Percentiles rank a stretch among this genome's conserved stretches.
These are phyloP conservation scores for Triangularia setosa DNA, from an alignment of 2,329 filamentous ascomycete genomes.

Conservation along the genomic window DNA sequence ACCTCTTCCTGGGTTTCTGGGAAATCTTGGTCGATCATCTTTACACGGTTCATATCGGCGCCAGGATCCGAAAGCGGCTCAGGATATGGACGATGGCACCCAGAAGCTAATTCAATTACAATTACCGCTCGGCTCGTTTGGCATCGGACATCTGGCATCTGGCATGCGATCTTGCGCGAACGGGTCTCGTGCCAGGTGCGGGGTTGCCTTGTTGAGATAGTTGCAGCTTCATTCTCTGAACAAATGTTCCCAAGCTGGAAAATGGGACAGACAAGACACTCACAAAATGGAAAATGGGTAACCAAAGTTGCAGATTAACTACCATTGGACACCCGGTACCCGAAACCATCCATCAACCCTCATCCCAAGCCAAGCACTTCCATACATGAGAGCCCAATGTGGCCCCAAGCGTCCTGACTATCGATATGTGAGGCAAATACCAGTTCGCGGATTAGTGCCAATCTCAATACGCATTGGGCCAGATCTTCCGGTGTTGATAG, in stretches of 20 bases:
- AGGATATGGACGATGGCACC: not conserved
- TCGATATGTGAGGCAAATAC: not conserved
- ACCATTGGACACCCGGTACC: not conserved
- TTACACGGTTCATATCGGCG: not conserved
- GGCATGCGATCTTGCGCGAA: slow-evolving; percentile 1
- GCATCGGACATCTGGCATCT: slow-evolving; percentile 1
- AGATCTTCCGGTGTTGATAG: not conserved
- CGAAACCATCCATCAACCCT: not conserved
- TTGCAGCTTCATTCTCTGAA: not conserved
- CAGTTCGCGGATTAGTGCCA: not conserved
- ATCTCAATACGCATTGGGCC: not conserved
- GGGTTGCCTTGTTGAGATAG: not conserved
- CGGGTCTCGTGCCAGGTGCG: not conserved
- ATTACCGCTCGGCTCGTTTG: not conserved
- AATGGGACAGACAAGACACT: not conserved
- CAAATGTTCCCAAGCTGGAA: not conserved
- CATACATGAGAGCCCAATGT: not conserved
- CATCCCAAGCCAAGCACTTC: not conserved
- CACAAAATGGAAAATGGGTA: not conserved
- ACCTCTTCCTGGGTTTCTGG: not conserved
- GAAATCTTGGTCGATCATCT: not conserved
- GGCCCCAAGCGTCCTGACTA: not conserved
- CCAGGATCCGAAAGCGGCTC: not conserved
- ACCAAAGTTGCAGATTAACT: not conserved
- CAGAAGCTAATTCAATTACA: not conserved